These are phyloP conservation scores for Sclerotiophoma versabilis DNA, from an alignment of 2,329 filamentous ascomycete species.

Conservation along the genomic window DNA sequence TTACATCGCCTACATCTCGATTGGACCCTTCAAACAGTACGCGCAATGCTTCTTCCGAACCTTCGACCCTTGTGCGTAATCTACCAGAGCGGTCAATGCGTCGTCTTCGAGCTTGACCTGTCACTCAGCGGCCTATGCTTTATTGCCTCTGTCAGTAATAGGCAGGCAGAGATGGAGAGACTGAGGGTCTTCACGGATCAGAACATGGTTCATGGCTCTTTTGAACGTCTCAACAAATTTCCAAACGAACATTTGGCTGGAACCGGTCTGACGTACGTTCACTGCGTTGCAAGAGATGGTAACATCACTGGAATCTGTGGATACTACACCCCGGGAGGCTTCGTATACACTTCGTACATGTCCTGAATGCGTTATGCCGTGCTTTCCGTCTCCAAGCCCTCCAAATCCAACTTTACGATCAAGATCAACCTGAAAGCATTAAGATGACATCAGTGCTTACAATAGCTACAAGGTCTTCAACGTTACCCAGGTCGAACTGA, in stretches of 20 bases:
- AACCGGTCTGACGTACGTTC: background rate
- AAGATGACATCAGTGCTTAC: background rate
- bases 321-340: too few relatives aligned
- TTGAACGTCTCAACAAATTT: background rate
- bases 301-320: too few relatives aligned
- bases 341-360: too few relatives aligned
- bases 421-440: background rate
- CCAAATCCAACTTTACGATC: background rate
- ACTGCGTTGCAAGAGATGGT: too few relatives aligned
- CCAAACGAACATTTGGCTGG: background rate
- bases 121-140: background rate
- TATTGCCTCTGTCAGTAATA: background rate
- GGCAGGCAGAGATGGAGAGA: background rate
- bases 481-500: background rate
- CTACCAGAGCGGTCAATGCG: background rate
- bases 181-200: background rate
- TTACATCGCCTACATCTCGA: background rate
- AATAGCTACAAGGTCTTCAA: background rate
- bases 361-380: too few relatives aligned
- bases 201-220: background rate
- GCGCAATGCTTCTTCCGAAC: background rate
- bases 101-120: background rate
- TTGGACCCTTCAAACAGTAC: background rate
- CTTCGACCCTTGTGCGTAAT: background rate
- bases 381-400: background rate